Evolutionary conservation across 176 grass and related monocot genomes (phyloP).

Genomic region (Oryza meridionalis): DNA sequence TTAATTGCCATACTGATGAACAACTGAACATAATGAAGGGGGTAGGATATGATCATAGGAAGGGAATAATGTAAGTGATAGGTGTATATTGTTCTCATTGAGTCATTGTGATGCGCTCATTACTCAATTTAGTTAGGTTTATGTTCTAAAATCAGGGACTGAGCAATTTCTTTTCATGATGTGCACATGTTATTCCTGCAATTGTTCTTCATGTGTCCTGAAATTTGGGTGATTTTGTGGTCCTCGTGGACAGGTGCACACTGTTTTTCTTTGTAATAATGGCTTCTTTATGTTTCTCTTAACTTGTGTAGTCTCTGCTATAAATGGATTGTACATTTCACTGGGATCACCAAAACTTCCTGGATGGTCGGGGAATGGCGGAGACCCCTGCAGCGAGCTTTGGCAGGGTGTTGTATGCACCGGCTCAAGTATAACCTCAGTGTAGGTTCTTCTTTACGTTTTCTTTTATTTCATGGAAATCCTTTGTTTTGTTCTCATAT

Average conservation of each 20-base stretch:
- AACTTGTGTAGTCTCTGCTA: constrained; percentile 64
- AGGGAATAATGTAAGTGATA: neutral
- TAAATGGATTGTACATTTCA: constrained; percentile 74
- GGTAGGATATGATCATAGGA: constrained; percentile 2
- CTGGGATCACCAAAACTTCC: constrained; percentile 83
- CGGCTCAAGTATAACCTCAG: constrained; percentile 72
- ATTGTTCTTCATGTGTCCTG: constrained; percentile 18
- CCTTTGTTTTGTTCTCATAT: constrained; percentile 28
- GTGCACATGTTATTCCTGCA: neutral
- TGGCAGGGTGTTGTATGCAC: constrained; percentile 91
- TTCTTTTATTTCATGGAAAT: neutral
- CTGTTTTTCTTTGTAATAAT: neutral
- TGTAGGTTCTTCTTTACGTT: constrained; percentile 66
- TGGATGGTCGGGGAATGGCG: constrained; percentile 82
- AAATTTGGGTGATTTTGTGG: neutral
- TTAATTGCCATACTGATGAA: neutral
- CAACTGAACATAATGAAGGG: neutral
- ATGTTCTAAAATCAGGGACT: neutral
- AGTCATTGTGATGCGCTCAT: neutral
- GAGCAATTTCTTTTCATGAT: neutral
- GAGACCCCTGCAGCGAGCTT: constrained; percentile 74
- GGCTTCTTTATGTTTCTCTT: constrained; percentile 28
- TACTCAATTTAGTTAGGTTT: neutral
- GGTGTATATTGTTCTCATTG: neutral
- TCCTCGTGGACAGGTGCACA: neutral